These are phyloP conservation scores for Sutorius eximius DNA, from an alignment of 1,284 basidiomycete species.

Conservation along the genomic window DNA sequence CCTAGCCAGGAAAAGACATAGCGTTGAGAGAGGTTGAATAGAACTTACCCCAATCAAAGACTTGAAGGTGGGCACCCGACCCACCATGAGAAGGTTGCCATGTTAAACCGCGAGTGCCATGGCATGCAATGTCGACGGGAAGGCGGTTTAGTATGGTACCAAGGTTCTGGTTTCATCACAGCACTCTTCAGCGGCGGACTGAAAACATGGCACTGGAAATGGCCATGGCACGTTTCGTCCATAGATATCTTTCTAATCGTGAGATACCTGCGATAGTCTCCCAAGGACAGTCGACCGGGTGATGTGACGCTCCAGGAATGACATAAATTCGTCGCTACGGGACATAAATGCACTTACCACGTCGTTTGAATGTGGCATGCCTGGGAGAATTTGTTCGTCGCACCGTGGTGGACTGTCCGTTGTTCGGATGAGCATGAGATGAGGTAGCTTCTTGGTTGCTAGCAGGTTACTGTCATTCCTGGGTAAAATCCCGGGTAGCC, in stretches of 20 bases:
- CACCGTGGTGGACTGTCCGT: background rate
- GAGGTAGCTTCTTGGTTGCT: background rate
- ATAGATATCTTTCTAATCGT: background rate
- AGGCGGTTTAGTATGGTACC: conserved; percentile 12
- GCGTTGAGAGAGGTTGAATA: conserved; percentile 7
- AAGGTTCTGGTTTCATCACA: conserved; percentile 18
- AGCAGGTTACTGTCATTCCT: background rate
- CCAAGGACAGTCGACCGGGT: conserved; percentile 3
- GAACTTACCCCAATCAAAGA: conserved; percentile 7
- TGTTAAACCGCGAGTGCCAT: conserved; percentile 10
- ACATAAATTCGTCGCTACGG: background rate
- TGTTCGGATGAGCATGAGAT: background rate
- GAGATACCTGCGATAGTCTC: conserved; percentile 5
- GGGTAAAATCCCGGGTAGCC: background rate
- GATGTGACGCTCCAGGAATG: conserved; percentile 8
- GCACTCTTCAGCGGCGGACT: conserved; percentile 22
- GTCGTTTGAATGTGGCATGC: conserved; percentile 7
- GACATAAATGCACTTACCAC: conserved; percentile 9
- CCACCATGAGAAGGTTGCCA: background rate
- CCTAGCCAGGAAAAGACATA: conserved; percentile 11
- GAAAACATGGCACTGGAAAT: conserved; percentile 17
- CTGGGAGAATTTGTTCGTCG: conserved; percentile 6
- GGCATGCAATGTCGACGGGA: conserved; percentile 13
- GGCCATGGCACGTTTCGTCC: conserved; percentile 1
- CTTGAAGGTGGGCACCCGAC: background rate